These are phyloP conservation scores for Sporothrix mexicana DNA, from an alignment of 2,329 filamentous ascomycete species.

Conservation along the genomic window DNA sequence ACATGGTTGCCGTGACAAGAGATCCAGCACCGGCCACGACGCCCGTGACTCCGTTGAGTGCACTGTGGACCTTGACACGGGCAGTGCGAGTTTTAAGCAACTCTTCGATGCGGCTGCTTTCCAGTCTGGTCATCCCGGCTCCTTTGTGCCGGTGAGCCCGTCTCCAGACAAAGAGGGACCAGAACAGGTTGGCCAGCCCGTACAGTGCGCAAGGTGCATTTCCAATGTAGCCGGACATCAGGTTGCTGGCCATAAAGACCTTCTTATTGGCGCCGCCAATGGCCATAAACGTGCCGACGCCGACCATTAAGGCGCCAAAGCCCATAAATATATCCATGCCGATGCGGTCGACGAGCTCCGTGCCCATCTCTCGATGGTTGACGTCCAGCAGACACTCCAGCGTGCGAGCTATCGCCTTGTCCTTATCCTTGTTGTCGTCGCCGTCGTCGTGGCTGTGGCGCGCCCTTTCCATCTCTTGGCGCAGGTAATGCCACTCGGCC, in stretches of 20 bases:
- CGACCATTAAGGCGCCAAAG: neutral
- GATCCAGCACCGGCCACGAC: neutral
- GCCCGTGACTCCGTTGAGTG: neutral
- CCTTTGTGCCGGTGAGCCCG: neutral
- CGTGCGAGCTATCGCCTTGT: neutral
- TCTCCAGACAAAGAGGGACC: neutral
- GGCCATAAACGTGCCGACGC: neutral
- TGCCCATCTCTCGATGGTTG: neutral
- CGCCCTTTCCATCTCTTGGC: neutral
- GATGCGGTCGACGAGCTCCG: slow-evolving; percentile 1
- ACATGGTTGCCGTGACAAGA: neutral
- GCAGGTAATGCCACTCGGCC: neutral
- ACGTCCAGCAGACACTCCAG: neutral
- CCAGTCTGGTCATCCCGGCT: neutral
- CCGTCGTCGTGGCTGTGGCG: neutral
- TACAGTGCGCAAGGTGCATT: neutral
- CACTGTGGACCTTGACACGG: neutral
- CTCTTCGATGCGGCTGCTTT: neutral
- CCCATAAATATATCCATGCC: neutral
- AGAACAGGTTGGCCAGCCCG: neutral
- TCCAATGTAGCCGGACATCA: neutral
- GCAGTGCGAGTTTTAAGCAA: neutral
- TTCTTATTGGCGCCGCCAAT: neutral
- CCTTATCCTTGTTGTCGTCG: no score
- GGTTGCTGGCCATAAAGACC: neutral